Percentiles rank a stretch among this genome's conserved stretches.
phyloP scores from a whole-genome alignment of 495 filamentous ascomycete genomes.

The Penicillium pancosmium region DNA sequence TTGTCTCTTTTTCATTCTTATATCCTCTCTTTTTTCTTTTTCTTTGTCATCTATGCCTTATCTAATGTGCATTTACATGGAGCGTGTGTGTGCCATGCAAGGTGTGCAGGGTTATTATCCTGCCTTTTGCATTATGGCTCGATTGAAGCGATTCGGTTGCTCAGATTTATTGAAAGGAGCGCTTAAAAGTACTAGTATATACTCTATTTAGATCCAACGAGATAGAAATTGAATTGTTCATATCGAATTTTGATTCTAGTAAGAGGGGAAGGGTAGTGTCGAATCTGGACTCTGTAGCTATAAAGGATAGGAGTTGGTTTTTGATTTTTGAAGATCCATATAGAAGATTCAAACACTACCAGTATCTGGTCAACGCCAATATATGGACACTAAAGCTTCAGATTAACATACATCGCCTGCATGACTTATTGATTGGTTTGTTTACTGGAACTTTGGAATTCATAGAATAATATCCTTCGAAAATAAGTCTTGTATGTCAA shows the following conservation, averaged over 20 bases:
- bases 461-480: too few species aligned
- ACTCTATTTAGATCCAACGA: background rate
- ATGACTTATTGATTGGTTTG: too few species aligned
- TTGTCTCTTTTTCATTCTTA: conserved; percentile 1
- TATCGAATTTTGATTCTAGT: background rate
- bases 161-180: background rate
- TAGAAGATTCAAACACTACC: too few species aligned
- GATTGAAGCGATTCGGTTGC: background rate
- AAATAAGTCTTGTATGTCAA: too few species aligned
- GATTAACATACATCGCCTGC: too few species aligned
- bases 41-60: conserved; percentile 7
- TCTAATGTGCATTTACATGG: conserved; percentile 33
- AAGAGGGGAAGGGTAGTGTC: too few species aligned
- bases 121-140: background rate
- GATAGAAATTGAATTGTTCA: background rate
- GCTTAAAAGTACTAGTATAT: background rate
- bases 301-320: too few species aligned
- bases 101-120: background rate
- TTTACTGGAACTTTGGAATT: too few species aligned
- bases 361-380: too few species aligned
- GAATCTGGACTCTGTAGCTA: too few species aligned
- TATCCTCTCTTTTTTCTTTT: conserved; percentile 2
- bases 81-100: conserved; percentile 18
- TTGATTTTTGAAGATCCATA: too few species aligned
- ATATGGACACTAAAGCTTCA: too few species aligned